Percentiles rank a stretch among this genome's conserved stretches.
These are phyloP conservation scores for Talaromyces trachyspermus DNA, from an alignment of 495 filamentous ascomycete genomes.

Conservation along the genomic window DNA sequence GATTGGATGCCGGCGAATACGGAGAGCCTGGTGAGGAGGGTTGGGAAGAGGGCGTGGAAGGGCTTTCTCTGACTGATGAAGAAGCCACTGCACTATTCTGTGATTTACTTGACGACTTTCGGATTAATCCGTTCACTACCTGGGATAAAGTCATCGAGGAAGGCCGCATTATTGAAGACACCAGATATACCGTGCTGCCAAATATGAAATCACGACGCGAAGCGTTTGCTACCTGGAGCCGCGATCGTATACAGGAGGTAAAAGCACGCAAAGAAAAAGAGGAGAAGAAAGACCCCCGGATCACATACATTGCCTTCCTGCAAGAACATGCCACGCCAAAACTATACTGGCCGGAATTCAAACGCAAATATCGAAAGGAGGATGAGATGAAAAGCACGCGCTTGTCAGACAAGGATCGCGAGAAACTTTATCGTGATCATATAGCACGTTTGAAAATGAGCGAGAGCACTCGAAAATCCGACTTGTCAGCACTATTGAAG, in stretches of 20 bases:
- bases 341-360: slow-evolving; percentile 95
- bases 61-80: slow-evolving; percentile 55
- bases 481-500: slow-evolving; percentile 71
- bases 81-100: slow-evolving; percentile 71
- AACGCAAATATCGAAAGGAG: slow-evolving; percentile 80
- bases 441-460: slow-evolving; percentile 71
- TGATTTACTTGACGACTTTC: slow-evolving; percentile 74
- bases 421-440: slow-evolving; percentile 86
- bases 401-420: slow-evolving; percentile 77
- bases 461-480: slow-evolving; percentile 66
- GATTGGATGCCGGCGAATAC: slow-evolving; percentile 61
- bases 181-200: slow-evolving; percentile 71
- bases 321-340: slow-evolving; percentile 77
- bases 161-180: slow-evolving; percentile 75
- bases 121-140: slow-evolving; percentile 79
- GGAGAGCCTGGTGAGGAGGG: slow-evolving; percentile 57
- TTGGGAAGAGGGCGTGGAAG: slow-evolving; percentile 66
- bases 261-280: slow-evolving; percentile 66
- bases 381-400: slow-evolving; percentile 69
- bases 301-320: slow-evolving; percentile 77
- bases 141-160: slow-evolving; percentile 86
- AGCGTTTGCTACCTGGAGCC: slow-evolving; percentile 73
- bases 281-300: slow-evolving; percentile 76
- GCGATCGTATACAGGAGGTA: slow-evolving; percentile 60
- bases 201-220: slow-evolving; percentile 79